phyloP scores from a whole-genome alignment of 164 flowering plant species.

The grape (Vitis vinifera) region ASM3070453v1 NC_081819.1:17288501-17289000 shows the following conservation, averaged over 20 bases:
- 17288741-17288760: constrained; percentile 74
- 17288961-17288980: too few species aligned
- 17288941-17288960: too few species aligned
- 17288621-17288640: constrained; percentile 46
- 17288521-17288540: constrained; percentile 61
- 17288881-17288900: too few species aligned
- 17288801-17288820: constrained; percentile 51
- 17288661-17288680: constrained; percentile 60
- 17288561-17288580: constrained; percentile 48
- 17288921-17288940: too few species aligned
- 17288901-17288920: too few species aligned
- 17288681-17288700: constrained; percentile 65
- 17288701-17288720: constrained; percentile 90
- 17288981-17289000: too few species aligned
- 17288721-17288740: constrained; percentile 80
- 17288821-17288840: constrained; percentile 43
- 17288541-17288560: constrained; percentile 72
- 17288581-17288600: constrained; percentile 45
- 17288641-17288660: constrained; percentile 37
- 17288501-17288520: constrained; percentile 36
- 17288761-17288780: constrained; percentile 66
- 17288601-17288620: constrained; percentile 43
- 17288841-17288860: too few species aligned
- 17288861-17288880: too few species aligned
- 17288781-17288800: constrained; percentile 64